Evolutionary conservation across 805 yeast genomes (phyloP), one percentile per base, ranked within the genome.

Genomic region (Hanseniaspora vineae): DNA sequence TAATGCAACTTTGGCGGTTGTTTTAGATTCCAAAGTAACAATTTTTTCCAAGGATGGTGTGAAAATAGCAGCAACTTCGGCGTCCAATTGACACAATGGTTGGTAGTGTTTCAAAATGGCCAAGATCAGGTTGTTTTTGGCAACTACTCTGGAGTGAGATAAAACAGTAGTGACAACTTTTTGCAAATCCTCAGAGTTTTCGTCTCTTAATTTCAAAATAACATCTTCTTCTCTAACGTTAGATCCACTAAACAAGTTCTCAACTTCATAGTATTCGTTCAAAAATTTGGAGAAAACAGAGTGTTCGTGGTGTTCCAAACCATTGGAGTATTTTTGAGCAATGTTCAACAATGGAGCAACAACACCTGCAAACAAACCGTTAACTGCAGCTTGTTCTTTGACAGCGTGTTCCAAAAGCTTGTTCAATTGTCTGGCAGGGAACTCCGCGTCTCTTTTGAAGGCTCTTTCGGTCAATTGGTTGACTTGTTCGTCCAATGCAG

Each of bases 71-170:
- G 88, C 83, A 53, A 84, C 78, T 37, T 75, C 76, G 2, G 88
- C 78, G 46, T 83, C 75, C 46, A 81, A 75, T 62, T 81, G 88
- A 61, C 85, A 76, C 43, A 82, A 67, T 46, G 89, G 85, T 65
- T 84, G 88, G 65, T 89, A 90, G 49, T 77, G 81, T 51, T 80
- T 78, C 60, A 90, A 72, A 52, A 92, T 83, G 33, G 96, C 96
- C 61, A 86, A 72, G 46, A 92, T 73, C 61, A 94, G 76, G 64
- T 83, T 86, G 70, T 88, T 92, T 74, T 89, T 92, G 44, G 96
- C 87, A 46, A 94, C 84, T 33, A 89, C 92, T 63, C 95, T 81
- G 15, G 95, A 78, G 66, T 94, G 99, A 12, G 97, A 89, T 61
- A 89, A 74, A 31, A 83, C 87, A 48, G 75, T 73, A 50, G 70